A percentile compares a stretch with the other conserved stretches of the same genome.
These are phyloP conservation scores for Salix udensis DNA, from an alignment of 345 rosid genomes.

Conservation along the genomic window DNA sequence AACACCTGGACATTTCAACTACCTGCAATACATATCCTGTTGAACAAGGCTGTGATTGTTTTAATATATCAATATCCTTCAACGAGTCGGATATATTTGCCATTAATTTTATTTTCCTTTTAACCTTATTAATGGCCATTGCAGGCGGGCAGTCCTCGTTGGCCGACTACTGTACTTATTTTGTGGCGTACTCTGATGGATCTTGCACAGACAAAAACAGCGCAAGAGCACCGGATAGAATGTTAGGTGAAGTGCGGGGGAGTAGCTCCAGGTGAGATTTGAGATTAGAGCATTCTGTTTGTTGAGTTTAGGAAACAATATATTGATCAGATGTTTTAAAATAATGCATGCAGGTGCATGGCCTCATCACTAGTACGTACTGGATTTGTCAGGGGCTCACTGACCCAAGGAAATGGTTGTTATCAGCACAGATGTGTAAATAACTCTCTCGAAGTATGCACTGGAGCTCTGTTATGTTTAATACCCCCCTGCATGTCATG, in stretches of 20 bases:
- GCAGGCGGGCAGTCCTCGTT: constrained; percentile 98
- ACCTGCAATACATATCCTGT: not conserved
- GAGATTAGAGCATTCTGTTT: constrained; percentile 3
- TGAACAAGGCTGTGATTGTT: not conserved
- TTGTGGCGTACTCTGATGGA: constrained; percentile 99
- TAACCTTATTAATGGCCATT: constrained; percentile 18
- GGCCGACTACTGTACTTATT: constrained; percentile 97
- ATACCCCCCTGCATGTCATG: not conserved
- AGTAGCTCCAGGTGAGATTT: constrained; percentile 71
- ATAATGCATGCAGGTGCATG: constrained; percentile 68
- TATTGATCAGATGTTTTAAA: constrained; percentile 22
- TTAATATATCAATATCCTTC: not conserved
- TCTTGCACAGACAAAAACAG: constrained; percentile 95
- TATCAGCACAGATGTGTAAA: constrained; percentile 89
- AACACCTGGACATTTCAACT: not conserved
- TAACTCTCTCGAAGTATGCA: constrained; percentile 72
- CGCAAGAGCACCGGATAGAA: constrained; percentile 94
- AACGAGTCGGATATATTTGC: constrained; percentile 1
- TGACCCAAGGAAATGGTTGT: constrained; percentile 95
- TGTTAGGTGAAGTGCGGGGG: constrained; percentile 98
- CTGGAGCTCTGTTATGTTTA: constrained; percentile 2
- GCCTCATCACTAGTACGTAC: constrained; percentile 94
- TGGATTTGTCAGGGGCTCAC: constrained; percentile 91
- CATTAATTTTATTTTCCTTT: not conserved
- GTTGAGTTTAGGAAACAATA: not conserved